phyloP scores from a whole-genome alignment of 2,329 filamentous ascomycete species.

The Magnaporthiopsis poae region DNA sequence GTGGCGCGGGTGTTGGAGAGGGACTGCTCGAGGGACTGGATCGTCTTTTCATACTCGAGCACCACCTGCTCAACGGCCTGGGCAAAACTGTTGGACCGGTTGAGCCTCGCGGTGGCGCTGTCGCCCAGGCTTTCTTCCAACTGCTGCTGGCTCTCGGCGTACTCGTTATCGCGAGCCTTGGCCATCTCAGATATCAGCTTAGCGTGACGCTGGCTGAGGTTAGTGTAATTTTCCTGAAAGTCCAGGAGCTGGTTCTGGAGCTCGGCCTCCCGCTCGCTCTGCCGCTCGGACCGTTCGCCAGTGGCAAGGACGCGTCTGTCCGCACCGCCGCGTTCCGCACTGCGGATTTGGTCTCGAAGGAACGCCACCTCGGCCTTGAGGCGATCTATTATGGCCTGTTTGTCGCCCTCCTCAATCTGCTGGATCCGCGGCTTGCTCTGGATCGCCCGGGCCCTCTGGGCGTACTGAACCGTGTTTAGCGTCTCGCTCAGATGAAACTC shows the following conservation, averaged over 20 bases:
- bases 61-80: constrained; percentile 94
- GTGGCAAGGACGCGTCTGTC: constrained; percentile 44
- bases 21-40: constrained; percentile 83
- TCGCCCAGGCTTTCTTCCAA: constrained; percentile 59
- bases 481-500: constrained; percentile 98
- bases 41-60: constrained; percentile 96
- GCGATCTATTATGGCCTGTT: constrained; percentile 84
- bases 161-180: constrained; percentile 65
- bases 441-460: constrained; percentile 87
- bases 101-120: constrained; percentile 74
- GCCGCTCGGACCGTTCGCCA: constrained; percentile 66
- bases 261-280: constrained; percentile 76
- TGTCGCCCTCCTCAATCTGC: constrained; percentile 84
- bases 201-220: constrained; percentile 86
- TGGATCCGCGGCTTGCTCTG: constrained; percentile 97
- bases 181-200: constrained; percentile 90
- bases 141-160: constrained; percentile 46
- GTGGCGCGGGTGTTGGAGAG: constrained; percentile 79
- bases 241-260: constrained; percentile 90
- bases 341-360: constrained; percentile 83
- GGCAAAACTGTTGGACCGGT: constrained; percentile 90
- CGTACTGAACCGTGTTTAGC: constrained; percentile 93
- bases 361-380: constrained; percentile 90
- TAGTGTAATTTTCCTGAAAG: constrained; percentile 85
- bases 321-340: constrained; percentile 56